Base-by-base conservation (phyloP, 1,284 basidiomycete species). In the Mrakiaceae sp. region DNA sequence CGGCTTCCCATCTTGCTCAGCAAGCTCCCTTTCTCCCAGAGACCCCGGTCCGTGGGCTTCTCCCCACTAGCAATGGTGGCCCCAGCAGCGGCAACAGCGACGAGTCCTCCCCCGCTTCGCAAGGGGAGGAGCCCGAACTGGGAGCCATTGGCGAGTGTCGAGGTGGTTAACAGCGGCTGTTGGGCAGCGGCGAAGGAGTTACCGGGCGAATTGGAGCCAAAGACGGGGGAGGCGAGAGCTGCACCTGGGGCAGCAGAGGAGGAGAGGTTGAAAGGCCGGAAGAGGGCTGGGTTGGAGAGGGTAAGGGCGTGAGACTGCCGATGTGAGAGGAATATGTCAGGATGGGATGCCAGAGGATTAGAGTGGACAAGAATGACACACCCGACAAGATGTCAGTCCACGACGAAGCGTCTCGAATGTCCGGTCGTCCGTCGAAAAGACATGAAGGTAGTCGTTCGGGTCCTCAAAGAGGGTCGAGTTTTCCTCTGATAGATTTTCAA, bases 391-490 rank as follows among this genome's bases (percentile, higher is more conserved):
- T 7, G 56, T 49, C 16, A 62, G 58, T 16, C 64, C 60, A 43
- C 64, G 56, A 40, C 50, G 59, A 7, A 66, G 46, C 4, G 60
- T 42, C 7, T 66, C 65, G 16, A 58, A 63, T 12, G 65, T 58
- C 43, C 55, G 51, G 9, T 86, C 82, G 51, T 84, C 82, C 66
- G 86, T 86, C 39, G 85, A 85, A 72, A 95, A 89, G 61, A 85
- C 78, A 72, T 92, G 89, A 65, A 90, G 75, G 75, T 92, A 94
- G 71, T 95, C 91, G 40, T 83, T 79, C 5, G 84, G 83, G 73
- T 90, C 84, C 77, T 93, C 90, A 71, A 94, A 95, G 71, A 86
- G 81, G 2, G 86, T 82, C 27, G 88, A 79, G 69, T 87, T 87
- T 71, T 94, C 90, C 12, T 88, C 90, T 51, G 87, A 27, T 40